phyloP scores from a whole-genome alignment of 768 basidiomycete genomes.

The Suillus occidentalis region DNA sequence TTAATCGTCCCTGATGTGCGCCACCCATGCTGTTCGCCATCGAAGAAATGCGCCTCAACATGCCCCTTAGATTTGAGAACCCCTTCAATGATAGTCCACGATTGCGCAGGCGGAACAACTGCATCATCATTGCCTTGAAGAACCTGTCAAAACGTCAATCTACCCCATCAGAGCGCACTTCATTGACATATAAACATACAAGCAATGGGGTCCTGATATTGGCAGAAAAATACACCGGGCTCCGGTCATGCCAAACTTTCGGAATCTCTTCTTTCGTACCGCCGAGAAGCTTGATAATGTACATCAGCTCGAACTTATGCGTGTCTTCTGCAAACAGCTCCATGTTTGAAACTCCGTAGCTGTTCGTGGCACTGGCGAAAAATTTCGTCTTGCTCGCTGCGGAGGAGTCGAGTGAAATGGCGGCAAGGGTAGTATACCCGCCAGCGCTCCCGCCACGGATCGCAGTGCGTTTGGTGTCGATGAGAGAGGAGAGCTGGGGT shows the following conservation, averaged over 20 bases:
- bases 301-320: conserved; percentile 70
- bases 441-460: conserved; percentile 77
- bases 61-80: background rate
- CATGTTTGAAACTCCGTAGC: conserved; percentile 72
- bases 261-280: conserved; percentile 53
- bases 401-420: conserved; percentile 40
- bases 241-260: conserved; percentile 56
- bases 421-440: conserved; percentile 65
- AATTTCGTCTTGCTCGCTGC: conserved; percentile 60
- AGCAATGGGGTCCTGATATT: conserved; percentile 64
- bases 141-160: conserved; percentile 42
- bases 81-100: conserved; percentile 22
- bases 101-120: conserved; percentile 69
- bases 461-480: conserved; percentile 62
- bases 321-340: conserved; percentile 55
- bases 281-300: conserved; percentile 62
- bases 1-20: conserved; percentile 35
- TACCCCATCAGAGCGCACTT: conserved; percentile 17
- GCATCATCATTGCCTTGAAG: conserved; percentile 63
- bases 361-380: conserved; percentile 62
- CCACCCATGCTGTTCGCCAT: conserved; percentile 47
- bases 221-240: conserved; percentile 61
- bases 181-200: conserved; percentile 43
- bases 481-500: conserved; percentile 40
- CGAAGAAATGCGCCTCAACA: conserved; percentile 40